Base-by-base conservation (phyloP, 2,329 filamentous ascomycete genomes). In the Aspergillus uvarum region DNA sequence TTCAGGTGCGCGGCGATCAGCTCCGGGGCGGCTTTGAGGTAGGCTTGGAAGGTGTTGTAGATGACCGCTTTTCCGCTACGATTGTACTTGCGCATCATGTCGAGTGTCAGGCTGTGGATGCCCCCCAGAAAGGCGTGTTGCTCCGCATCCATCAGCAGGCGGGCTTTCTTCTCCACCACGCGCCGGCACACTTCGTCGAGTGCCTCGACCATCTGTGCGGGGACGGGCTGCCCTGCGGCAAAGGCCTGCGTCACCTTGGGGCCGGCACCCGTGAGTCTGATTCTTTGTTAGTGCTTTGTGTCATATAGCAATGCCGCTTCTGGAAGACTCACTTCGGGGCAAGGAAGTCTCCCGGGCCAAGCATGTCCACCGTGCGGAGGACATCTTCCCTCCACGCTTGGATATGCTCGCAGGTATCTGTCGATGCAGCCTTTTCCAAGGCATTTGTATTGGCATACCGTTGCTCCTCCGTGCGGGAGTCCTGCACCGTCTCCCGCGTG, bases 121-220 rank as follows among this genome's bases (percentile, higher is more conserved):
- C 91, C 91, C 5, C 83, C 79, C 76, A 96, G 91, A 31, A 95
- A 83, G 58, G 85, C 83, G 59, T 88, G 87, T 74, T 96, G 91
- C 76, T 97, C 93, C 1, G 92, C 93, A 64, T 96, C 91, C 63
- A 96, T 91, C 2, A 96, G 84, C 1, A 97, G 82, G 3, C 86
- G 83, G 2, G 96, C 86, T 24, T 88, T 86, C 54, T 88, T 86
- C 42, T 84, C 79, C 2, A 85, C 82, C 51, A 66, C 69, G 29
- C 61, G 64, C 16, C 26, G 57, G 76, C 92, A 96, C 64, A 96
- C 88, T 52, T 85, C 81, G 65, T 90, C 85, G 63, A 96, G 90
- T 14, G 90, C 89, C 14, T 83, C 77, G 55, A 84, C 82, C 68
- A 96, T 87, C 7, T 84, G 82, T 83, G 80, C 1, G 87, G 85